Base-by-base conservation (phyloP, 2,329 filamentous ascomycete genomes). In the Ophiostoma perfectum region DNA sequence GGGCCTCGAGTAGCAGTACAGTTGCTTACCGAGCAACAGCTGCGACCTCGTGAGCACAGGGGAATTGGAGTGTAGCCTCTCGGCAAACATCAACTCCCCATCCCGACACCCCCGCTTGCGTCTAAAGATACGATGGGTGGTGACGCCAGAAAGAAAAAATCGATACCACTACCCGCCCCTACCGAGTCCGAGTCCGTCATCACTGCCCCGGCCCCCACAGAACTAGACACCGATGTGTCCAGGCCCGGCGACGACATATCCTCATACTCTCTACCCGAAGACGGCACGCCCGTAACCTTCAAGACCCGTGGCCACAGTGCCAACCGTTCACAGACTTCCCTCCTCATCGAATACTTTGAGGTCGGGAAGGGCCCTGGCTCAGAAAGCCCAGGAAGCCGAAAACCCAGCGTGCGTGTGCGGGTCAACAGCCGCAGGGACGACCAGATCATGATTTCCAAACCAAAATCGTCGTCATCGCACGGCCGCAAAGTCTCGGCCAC, bases 291-390 rank as follows among this genome's bases (percentile, higher is more conserved):
- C 58, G 89, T 99, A 75, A 98, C 92, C 70, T 96, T 99, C 77
- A 88, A 90, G 76, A 97, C 94, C 62, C 86, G 85, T 70, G 83
- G 86, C 74, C 84, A 86, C 76, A 81, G 80, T 72, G 75, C 81
- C 71, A 84, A 81, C 75, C 80, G 86, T 74, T 96, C 92, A 63
- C 93, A 96, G 80, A 96, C 93, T 49, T 96, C 92, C 68, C 83
- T 97, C 73, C 83, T 97, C 74, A 97, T 97, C 75, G 93, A 97
- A 80, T 97, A 96, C 79, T 97, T 96, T 75, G 93, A 97, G 80
- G 91, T 88, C 73, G 87, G 89, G 71, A 93, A 91, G 77, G 70
- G 73, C 60, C 79, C 83, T 69, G 81, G 82, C 72, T 77, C 79
- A n/a, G 77, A 79, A 58, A 80, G 85, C 68, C 83, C 82, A 74